These are phyloP conservation scores for Fusarium sp. DNA, from an alignment of 2,329 filamentous ascomycete genomes.

Conservation along the genomic window DNA sequence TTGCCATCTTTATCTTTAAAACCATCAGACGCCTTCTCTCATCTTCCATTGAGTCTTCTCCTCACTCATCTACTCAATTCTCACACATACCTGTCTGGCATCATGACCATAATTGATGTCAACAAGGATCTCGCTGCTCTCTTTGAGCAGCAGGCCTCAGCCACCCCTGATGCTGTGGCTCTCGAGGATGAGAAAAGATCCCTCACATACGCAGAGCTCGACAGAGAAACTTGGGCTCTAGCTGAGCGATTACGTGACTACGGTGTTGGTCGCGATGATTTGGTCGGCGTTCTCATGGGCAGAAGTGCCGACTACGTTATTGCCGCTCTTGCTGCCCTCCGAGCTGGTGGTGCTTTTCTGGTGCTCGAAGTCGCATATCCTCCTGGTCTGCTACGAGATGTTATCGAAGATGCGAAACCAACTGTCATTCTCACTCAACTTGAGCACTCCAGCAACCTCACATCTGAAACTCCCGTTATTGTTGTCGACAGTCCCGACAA, in stretches of 20 bases:
- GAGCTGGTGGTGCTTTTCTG: slow-evolving; percentile 82
- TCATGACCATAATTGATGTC: slow-evolving; percentile 76
- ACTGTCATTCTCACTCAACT: slow-evolving; percentile 76
- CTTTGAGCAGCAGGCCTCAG: slow-evolving; percentile 75
- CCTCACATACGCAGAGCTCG: slow-evolving; percentile 80
- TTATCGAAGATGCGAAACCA: slow-evolving; percentile 80
- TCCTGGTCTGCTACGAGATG: slow-evolving; percentile 77
- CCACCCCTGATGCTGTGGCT: slow-evolving; percentile 76
- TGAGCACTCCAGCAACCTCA: slow-evolving; percentile 74
- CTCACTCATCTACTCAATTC: not conserved
- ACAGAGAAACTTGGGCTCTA: slow-evolving; percentile 74
- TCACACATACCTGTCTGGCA: slow-evolving; percentile 18
- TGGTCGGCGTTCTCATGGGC: slow-evolving; percentile 81
- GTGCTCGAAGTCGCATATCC: slow-evolving; percentile 86
- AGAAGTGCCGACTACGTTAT: slow-evolving; percentile 84
- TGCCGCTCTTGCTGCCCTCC: slow-evolving; percentile 80
- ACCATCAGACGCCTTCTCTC: slow-evolving; percentile 6
- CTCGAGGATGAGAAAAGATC: slow-evolving; percentile 76
- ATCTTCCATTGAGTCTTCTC: slow-evolving; percentile 3
- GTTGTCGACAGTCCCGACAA: slow-evolving; percentile 66
- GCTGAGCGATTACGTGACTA: slow-evolving; percentile 72
- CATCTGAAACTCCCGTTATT: slow-evolving; percentile 72
- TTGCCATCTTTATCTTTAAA: slow-evolving; percentile 21
- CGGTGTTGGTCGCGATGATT: slow-evolving; percentile 77
- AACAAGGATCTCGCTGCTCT: slow-evolving; percentile 79